phyloP scores from a whole-genome alignment of 768 basidiomycete species.

The Kwoniella pini region DNA sequence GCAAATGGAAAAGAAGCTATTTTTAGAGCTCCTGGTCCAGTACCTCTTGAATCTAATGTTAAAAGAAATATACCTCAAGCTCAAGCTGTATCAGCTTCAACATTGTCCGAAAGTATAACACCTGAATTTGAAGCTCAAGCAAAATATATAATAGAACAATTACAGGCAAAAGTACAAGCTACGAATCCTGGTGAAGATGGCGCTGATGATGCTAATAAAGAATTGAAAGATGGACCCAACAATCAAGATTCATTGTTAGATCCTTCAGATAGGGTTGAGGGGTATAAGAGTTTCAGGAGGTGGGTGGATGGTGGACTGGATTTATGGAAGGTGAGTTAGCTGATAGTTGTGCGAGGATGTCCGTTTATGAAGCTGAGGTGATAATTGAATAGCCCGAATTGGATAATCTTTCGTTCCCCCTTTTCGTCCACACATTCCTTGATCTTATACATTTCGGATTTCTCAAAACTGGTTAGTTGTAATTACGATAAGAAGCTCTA shows the following conservation, averaged over 20 bases:
- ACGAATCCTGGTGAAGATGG: constrained; percentile 21
- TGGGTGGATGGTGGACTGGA: constrained; percentile 56
- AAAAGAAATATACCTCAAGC: constrained; percentile 54
- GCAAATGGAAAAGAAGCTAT: constrained; percentile 34
- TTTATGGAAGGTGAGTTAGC: constrained; percentile 52
- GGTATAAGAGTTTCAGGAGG: constrained; percentile 48
- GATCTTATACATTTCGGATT: constrained; percentile 89
- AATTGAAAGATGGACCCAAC: constrained; percentile 20
- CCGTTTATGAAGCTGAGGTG: too few relatives aligned
- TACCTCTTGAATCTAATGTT: constrained; percentile 42
- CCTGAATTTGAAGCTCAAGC: constrained; percentile 54
- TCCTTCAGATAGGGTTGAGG: constrained; percentile 49
- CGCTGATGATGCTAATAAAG: constrained; percentile 29
- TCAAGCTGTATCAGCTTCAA: constrained; percentile 44
- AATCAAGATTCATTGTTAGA: constrained; percentile 44
- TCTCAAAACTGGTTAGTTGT: constrained; percentile 75
- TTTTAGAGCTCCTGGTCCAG: constrained; percentile 41
- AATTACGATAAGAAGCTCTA: not conserved
- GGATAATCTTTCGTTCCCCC: constrained; percentile 86
- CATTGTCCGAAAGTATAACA: constrained; percentile 44
- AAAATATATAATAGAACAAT: constrained; percentile 48
- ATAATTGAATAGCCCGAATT: constrained; percentile 73
- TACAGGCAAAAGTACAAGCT: constrained; percentile 43
- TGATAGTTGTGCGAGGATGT: not conserved
- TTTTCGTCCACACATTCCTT: constrained; percentile 96